These are phyloP conservation scores for Colletotrichum sidae DNA, from an alignment of 2,329 filamentous ascomycete genomes.

Conservation along the genomic window DNA sequence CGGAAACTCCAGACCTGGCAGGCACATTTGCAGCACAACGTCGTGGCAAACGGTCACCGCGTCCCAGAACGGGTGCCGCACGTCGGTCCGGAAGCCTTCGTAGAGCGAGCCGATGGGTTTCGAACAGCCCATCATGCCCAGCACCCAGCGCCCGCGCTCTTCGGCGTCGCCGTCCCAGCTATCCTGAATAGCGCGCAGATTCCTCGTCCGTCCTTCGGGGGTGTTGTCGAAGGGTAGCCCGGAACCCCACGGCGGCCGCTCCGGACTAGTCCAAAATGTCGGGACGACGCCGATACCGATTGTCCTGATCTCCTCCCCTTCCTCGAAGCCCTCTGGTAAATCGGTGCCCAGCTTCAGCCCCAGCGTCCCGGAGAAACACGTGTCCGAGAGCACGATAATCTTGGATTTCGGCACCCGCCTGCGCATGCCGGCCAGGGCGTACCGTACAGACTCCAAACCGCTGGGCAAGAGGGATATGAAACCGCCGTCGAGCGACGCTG, in stretches of 20 bases:
- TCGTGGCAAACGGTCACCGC: slow-evolving; percentile 42
- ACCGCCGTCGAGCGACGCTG: slow-evolving; percentile 18
- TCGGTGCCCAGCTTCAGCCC: slow-evolving; percentile 9
- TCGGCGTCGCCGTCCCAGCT: not conserved
- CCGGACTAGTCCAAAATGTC: slow-evolving; percentile 18
- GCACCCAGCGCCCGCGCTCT: slow-evolving; percentile 12
- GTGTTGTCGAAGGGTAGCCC: slow-evolving; percentile 12
- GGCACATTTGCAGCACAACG: slow-evolving; percentile 48
- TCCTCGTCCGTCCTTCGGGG: not conserved
- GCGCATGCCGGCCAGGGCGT: slow-evolving; percentile 15
- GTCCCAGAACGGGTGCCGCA: slow-evolving; percentile 26
- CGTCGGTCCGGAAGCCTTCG: not conserved
- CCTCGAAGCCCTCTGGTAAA: slow-evolving; percentile 6
- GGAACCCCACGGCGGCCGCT: slow-evolving; percentile 22
- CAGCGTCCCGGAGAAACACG: slow-evolving; percentile 22
- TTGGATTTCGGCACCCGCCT: not conserved
- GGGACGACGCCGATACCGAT: slow-evolving; percentile 22
- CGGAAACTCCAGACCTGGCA: slow-evolving; percentile 51
- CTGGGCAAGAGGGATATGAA: slow-evolving; percentile 21
- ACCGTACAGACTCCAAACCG: slow-evolving; percentile 17
- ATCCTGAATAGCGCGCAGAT: not conserved
- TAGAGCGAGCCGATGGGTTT: slow-evolving; percentile 11
- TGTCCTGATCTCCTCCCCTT: not conserved
- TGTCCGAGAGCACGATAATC: slow-evolving; percentile 17
- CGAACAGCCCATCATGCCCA: slow-evolving; percentile 15